phyloP scores from a whole-genome alignment of 257 asterid genomes.

The Jaltomata sinuosa region DNA sequence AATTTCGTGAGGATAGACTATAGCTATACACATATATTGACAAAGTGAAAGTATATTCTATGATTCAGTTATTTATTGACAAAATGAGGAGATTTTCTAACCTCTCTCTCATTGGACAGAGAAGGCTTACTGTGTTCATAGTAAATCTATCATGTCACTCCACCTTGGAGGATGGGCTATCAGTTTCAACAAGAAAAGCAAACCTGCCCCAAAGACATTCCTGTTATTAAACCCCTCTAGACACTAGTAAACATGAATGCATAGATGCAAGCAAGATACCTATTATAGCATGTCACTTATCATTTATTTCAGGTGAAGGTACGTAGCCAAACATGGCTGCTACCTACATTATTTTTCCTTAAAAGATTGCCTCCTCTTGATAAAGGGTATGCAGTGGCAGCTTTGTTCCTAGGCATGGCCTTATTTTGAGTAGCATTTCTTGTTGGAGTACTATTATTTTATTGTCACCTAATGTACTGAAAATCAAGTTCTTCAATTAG shows the following conservation, averaged over 20 bases:
- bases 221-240: not conserved
- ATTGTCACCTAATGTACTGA: too few relatives aligned
- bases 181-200: not conserved
- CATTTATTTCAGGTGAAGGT: not conserved
- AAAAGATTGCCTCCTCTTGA: not conserved
- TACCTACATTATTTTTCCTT: not conserved
- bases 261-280: not conserved
- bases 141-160: not conserved
- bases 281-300: not conserved
- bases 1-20: too few relatives aligned
- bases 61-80: not conserved
- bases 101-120: not conserved
- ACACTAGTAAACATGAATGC: not conserved
- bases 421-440: too few relatives aligned
- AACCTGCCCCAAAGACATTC: not conserved
- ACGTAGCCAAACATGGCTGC: not conserved
- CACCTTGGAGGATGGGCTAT: not conserved
- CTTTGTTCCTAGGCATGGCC: too few relatives aligned
- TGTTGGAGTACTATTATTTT: too few relatives aligned
- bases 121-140: not conserved
- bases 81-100: not conserved
- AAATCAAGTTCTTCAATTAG: too few relatives aligned
- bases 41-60: not conserved
- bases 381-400: too few relatives aligned
- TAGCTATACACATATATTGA: too few relatives aligned